These are phyloP conservation scores for Paracorniculantispora psalliotae DNA, from an alignment of 2,329 filamentous ascomycete genomes.

Conservation along the genomic window DNA sequence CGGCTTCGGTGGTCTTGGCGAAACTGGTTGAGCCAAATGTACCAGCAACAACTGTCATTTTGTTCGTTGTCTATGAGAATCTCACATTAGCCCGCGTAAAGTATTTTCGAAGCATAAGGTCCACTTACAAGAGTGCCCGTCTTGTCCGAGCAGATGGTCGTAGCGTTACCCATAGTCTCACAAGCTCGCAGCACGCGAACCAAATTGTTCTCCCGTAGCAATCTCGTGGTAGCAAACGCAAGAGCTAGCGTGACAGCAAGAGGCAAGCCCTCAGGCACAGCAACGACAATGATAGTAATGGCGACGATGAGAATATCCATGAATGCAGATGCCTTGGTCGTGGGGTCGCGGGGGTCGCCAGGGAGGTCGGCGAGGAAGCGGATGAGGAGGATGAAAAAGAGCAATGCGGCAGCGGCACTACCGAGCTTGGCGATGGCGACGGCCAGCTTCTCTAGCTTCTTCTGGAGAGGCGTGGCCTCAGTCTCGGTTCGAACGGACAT, in stretches of 20 bases:
- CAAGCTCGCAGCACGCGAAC: slow-evolving; percentile 63
- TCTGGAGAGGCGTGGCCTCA: slow-evolving; percentile 50
- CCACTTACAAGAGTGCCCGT: slow-evolving; percentile 28
- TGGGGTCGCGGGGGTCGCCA: slow-evolving; percentile 40
- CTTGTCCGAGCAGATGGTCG: slow-evolving; percentile 69
- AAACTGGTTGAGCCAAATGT: slow-evolving; percentile 49
- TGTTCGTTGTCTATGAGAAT: slow-evolving; percentile 49
- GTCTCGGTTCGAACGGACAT: slow-evolving; percentile 49
- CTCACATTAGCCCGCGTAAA: too few species aligned
- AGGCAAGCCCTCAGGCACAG: slow-evolving; percentile 61
- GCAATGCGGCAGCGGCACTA: slow-evolving; percentile 62
- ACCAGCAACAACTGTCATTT: slow-evolving; percentile 70
- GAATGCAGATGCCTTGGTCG: slow-evolving; percentile 54
- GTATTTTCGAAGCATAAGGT: neutral
- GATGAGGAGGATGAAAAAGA: slow-evolving; percentile 75
- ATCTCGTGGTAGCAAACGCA: slow-evolving; percentile 63
- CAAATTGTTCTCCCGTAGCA: slow-evolving; percentile 66
- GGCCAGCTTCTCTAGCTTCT: slow-evolving; percentile 41
- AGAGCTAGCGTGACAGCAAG: slow-evolving; percentile 63
- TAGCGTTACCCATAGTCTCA: slow-evolving; percentile 69
- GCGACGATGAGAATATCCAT: slow-evolving; percentile 61
- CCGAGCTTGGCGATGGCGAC: slow-evolving; percentile 37
- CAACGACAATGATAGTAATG: slow-evolving; percentile 62
- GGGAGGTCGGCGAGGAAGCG: slow-evolving; percentile 65
- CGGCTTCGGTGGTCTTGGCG: slow-evolving; percentile 22